Base-by-base conservation (phyloP, 805 yeast species). In the Pichia membranifaciens region DNA sequence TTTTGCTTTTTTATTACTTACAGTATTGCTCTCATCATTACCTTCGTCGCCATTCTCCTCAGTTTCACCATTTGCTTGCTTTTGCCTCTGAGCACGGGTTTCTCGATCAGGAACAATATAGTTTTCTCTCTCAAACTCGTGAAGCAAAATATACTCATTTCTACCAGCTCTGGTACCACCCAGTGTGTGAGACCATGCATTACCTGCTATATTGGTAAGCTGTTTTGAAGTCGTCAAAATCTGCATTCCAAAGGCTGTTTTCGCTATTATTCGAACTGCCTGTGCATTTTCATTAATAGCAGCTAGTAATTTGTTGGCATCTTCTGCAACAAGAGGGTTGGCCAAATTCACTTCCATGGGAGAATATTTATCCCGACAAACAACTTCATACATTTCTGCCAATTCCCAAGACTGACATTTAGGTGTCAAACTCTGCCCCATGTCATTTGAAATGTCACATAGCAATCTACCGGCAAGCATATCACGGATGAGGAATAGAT, bases 91-190 rank as follows among this genome's bases (percentile, higher is more conserved):
- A n/a, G 62, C 54, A 53, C 68, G 64, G 28, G 67, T 58, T 53
- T 63, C 61, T 49, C 64, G 55, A 61, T 93, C 98, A 1, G 99
- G 99, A 3, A 89, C 87, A 55, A 93, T 80, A 59, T 74, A 91
- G 10, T 83, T 83, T 58, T 82, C 79, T 58, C 82, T 78, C 9
- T 82, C 74, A 65, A 93, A 93, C 67, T 93, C 98, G 64, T 93
- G 99, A 47, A 93, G 69, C 65, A 93, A 71, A 74, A 93, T 87
- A 62, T 71, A 93, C 65, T 93, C 98, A 67, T 91, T 91, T 69
- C 99, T 78, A 57, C 96, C 97, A 9, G 96, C 95, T 58, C 99
- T 77, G 0, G 97, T 88, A 66, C 99, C 99, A 44, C 88, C 82
- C 43, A 93, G 72, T 0, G 99, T 93, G 53, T 87, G 89, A 1